These are phyloP conservation scores for Yarrowia osloensis DNA, from an alignment of 805 yeast species.

Conservation along the genomic window DNA sequence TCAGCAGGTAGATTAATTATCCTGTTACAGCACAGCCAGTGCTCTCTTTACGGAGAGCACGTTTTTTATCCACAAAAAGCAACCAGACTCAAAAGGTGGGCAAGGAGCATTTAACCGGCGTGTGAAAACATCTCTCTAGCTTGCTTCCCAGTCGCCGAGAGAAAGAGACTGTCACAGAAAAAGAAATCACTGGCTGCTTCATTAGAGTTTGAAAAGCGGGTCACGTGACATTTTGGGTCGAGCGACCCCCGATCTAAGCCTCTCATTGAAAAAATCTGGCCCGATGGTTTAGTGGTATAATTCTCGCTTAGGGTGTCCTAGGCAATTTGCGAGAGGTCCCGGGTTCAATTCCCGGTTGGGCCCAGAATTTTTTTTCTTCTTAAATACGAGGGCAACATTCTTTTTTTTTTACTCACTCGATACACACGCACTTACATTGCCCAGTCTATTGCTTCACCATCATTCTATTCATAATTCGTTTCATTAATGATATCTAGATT, in stretches of 20 bases:
- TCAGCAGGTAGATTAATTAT: too few species aligned
- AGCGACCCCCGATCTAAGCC: not conserved
- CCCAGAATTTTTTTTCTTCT: constrained; percentile 1
- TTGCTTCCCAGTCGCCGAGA: not conserved
- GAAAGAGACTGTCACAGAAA: not conserved
- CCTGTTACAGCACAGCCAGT: too few species aligned
- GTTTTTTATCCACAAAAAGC: not conserved
- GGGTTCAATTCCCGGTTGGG: constrained; percentile 31
- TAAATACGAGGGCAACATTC: not conserved
- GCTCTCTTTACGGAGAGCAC: too few species aligned
- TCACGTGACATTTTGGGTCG: not conserved
- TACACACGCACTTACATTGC: too few species aligned
- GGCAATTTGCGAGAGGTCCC: constrained; percentile 30
- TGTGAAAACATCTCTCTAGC: not conserved
- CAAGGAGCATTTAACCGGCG: constrained; percentile 1
- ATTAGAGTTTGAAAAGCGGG: not conserved
- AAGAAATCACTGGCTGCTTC: not conserved
- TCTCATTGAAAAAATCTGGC: not conserved
- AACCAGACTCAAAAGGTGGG: not conserved
- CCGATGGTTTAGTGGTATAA: constrained; percentile 30
- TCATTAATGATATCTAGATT: constrained; percentile 26
- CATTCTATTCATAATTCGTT: constrained; percentile 9
- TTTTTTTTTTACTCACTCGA: not conserved
- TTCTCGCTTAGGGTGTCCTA: constrained; percentile 30
- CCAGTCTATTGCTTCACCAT: too few species aligned